Evolutionary conservation across 202 grass and related monocot species (phyloP).

Genomic region (Bolboschoenoplectus hybrid): DNA sequence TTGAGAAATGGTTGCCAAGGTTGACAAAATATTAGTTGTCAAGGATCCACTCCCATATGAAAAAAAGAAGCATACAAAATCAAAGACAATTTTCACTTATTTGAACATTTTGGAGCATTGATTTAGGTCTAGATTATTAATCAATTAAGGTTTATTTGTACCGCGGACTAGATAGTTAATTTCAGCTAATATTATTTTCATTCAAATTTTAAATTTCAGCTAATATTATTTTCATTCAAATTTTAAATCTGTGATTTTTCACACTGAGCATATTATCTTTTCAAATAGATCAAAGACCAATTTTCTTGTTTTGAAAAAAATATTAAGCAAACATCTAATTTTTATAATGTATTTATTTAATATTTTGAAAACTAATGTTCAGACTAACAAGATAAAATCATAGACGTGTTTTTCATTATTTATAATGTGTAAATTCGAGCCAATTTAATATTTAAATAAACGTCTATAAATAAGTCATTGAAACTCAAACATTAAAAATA

Average conservation of each 20-base stretch:
- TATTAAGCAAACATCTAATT: background rate
- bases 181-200: background rate
- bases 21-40: too few relatives aligned
- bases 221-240: background rate
- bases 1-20: too few relatives aligned
- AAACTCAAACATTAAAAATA: background rate
- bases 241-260: background rate
- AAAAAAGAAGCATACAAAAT: background rate
- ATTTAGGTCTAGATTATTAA: background rate
- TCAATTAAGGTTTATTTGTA: background rate
- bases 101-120: background rate
- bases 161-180: background rate
- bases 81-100: background rate
- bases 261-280: too few relatives aligned
- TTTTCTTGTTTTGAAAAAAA: background rate
- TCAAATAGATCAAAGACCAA: too few relatives aligned
- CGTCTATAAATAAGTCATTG: background rate
- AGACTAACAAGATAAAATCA: background rate
- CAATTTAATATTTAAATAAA: background rate
- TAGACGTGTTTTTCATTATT: background rate
- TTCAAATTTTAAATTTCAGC: background rate
- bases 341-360: background rate
- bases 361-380: background rate
- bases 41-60: too few relatives aligned
- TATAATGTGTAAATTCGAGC: background rate